Evolutionary conservation across 2,329 filamentous ascomycete genomes (phyloP), one percentile per base, ranked within the genome.

Genomic region (Epichloe sibirici): DNA sequence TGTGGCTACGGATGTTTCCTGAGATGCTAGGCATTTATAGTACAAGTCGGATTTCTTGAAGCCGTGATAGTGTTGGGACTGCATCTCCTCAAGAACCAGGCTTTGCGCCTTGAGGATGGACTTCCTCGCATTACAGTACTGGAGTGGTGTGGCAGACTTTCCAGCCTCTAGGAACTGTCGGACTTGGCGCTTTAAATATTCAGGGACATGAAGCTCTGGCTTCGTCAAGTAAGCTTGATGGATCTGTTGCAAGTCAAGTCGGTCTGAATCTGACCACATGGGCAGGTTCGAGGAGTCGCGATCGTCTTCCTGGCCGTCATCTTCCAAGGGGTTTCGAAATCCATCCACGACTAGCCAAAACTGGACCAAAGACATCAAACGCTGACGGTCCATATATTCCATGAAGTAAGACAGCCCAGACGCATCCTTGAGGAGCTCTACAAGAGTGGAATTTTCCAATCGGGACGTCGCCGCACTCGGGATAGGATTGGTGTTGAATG

Each of bases 311-410:
- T 63, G 63, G 38, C 85, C 84, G 61, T 81, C 78, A 57, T 91
- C 88, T 68, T 98, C 93, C 3, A 98, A 72, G 0, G 93, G 94
- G 60, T 94, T 95, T 43, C 94, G 86, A 60, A 97, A 89, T 0
- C 93, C 91, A 69, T 98, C 93, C 5, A 97, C 93, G 3, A 97
- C 93, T 42, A 98, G 83, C 90, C 91, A 98, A 67, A 97, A 98
- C 63, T 98, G 93, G 5, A 98, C 90, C 46, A 96, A 72, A 13
- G 86, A 79, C 85, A 97, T 91, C 28, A 91, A 75, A 15, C 79
- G 78, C 64, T 90, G 86, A 43, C 93, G 83, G 65, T 98, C 93
- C 93, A 98, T 98, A 63, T 90, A 97, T 65, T 98, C 93, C 93
- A 98, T 98, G 71, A 98, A 97, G 65, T 95, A 98, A 2, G 93